These are phyloP conservation scores for Centella asiatica DNA, from an alignment of 129 eudicot species.

Conservation along the genomic window DNA sequence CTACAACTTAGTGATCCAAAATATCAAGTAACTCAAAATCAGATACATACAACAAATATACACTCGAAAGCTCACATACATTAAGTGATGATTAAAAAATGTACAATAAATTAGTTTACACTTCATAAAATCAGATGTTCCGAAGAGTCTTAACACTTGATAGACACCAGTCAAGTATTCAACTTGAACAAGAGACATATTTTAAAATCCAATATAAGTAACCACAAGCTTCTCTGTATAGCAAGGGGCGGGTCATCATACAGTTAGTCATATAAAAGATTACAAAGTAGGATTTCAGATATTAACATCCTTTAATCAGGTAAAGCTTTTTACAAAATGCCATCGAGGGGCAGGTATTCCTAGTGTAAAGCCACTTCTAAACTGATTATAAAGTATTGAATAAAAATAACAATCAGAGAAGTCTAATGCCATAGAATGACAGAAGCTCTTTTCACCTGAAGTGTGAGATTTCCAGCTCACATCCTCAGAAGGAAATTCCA, in stretches of 20 bases:
- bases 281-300: background rate
- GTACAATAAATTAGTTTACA: too few relatives aligned
- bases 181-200: too few relatives aligned
- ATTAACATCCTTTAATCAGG: background rate
- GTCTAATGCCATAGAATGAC: conserved; percentile 3
- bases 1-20: background rate
- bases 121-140: background rate
- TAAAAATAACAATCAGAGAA: background rate
- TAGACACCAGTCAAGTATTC: too few relatives aligned
- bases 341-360: background rate
- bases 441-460: conserved; percentile 33
- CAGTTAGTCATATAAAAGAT: background rate
- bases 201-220: too few relatives aligned
- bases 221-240: background rate
- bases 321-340: too few relatives aligned
- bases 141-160: too few relatives aligned
- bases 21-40: background rate
- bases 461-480: background rate
- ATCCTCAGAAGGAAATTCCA: conserved; percentile 26
- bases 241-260: background rate
- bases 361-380: too few relatives aligned
- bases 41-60: background rate
- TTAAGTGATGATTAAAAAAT: too few relatives aligned
- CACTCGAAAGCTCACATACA: background rate
- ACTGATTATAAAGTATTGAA: background rate